Conservation (phyloP, 768 basidiomycete species). For the Amanita exitialis region DNA sequence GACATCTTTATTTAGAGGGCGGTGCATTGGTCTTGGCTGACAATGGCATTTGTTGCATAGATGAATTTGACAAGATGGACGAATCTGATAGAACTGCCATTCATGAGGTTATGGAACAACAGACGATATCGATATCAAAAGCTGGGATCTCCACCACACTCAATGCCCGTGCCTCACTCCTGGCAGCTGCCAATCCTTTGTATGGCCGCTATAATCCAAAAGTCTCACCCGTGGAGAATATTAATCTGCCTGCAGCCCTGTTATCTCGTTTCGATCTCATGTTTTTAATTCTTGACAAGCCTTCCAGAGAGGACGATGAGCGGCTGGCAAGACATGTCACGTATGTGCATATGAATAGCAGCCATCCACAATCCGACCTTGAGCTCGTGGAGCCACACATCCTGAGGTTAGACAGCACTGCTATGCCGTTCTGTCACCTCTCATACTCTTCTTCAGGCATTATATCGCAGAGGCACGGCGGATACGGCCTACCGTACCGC, state of each 20-base stretch:
- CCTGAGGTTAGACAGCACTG: conserved; percentile 56
- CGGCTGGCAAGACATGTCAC: conserved; percentile 95
- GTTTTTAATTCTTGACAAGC: conserved; percentile 96
- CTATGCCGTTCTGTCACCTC: background rate
- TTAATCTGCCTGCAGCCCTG: conserved; percentile 95
- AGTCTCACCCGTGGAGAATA: conserved; percentile 96
- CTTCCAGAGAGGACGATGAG: conserved; percentile 90
- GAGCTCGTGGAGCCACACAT: conserved; percentile 80
- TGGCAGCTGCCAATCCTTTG: conserved; percentile 95
- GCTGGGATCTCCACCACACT: conserved; percentile 98
- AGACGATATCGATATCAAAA: conserved; percentile 98
- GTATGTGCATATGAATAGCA: conserved; percentile 94
- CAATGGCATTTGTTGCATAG: conserved; percentile 99
- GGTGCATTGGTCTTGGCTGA: conserved; percentile 98
- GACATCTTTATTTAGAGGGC: conserved; percentile 58
- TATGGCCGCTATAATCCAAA: conserved; percentile 98
- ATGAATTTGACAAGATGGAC: conserved; percentile 99
- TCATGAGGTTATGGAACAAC: conserved; percentile 99
- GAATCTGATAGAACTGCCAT: conserved; percentile 96
- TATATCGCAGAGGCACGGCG: conserved; percentile 91
- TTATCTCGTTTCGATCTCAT: conserved; percentile 94
- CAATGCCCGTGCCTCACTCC: conserved; percentile 94
- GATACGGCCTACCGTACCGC: conserved; percentile 84
- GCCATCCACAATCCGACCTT: conserved; percentile 75
- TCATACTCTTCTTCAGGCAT: conserved; percentile 42